These are phyloP conservation scores for Pseudogymnoascus destructans DNA, from an alignment of 2,329 filamentous ascomycete genomes.

Conservation along the genomic window DNA sequence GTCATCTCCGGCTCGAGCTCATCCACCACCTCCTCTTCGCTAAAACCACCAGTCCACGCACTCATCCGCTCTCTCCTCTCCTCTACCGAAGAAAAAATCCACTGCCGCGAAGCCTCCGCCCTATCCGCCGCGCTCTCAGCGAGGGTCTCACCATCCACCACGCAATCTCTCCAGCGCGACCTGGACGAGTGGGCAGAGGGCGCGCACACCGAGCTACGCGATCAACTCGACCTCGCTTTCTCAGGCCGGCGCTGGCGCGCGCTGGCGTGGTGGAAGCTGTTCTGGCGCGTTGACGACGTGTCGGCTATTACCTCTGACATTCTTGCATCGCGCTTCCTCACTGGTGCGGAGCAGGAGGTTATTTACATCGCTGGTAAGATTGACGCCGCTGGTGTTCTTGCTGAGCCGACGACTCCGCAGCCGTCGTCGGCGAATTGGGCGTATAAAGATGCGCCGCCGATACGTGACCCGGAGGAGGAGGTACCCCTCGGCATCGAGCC, in stretches of 20 bases:
- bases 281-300: slow-evolving; percentile 90
- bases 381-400: slow-evolving; percentile 44
- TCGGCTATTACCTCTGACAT: slow-evolving; percentile 71
- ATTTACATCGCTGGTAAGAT: slow-evolving; percentile 73
- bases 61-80: slow-evolving; percentile 56
- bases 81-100: slow-evolving; percentile 38
- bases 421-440: slow-evolving; percentile 17
- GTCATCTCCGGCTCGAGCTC: slow-evolving; percentile 35
- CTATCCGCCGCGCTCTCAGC: slow-evolving; percentile 24
- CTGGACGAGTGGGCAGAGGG: slow-evolving; percentile 55
- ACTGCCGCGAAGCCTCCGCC: slow-evolving; percentile 32
- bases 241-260: slow-evolving; percentile 63
- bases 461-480: neutral
- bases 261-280: slow-evolving; percentile 85
- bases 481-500: slow-evolving; percentile 13
- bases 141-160: slow-evolving; percentile 22
- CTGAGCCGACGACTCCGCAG: neutral
- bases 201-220: slow-evolving; percentile 72
- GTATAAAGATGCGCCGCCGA: slow-evolving; percentile 15
- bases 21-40: slow-evolving; percentile 27
- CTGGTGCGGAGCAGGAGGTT: slow-evolving; percentile 64
- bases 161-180: slow-evolving; percentile 29
- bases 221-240: slow-evolving; percentile 67
- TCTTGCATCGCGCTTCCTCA: slow-evolving; percentile 62
- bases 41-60: slow-evolving; percentile 52